Evolutionary conservation across 2,329 filamentous ascomycete species (phyloP), one percentile per base, ranked within the genome.

Genomic region (Aureobasidium sp.): DNA sequence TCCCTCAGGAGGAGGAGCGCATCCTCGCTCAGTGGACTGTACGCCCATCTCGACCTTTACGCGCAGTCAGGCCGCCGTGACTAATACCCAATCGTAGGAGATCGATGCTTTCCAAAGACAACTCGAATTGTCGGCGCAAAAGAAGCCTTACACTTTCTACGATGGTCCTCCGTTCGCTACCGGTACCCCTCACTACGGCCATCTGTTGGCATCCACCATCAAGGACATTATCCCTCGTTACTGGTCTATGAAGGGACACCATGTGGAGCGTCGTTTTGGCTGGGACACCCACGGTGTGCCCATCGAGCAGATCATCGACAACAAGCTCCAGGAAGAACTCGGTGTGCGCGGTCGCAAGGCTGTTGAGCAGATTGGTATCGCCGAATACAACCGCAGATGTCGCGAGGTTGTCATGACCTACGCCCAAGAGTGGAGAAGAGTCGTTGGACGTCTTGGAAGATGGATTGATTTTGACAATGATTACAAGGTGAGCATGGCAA

Each of bases 391-490:
- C 73, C 87, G 84, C 65, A 90, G 96, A 78, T 97, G 93, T 75
- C 84, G 88, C 65, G 86, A 90, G 65, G 96, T 97, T 74, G 93
- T 97, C 68, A 96, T 97, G 90, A 85, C 89, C 70, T 97, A 89
- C 73, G 86, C 91, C 12, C 76, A 81, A 17, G 93, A 97, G 74
- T 97, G 93, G 93, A 85, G 91, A 70, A 79, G 86, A 66, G 96
- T 91, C 29, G 89, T 97, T 69, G 91, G 96, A 71, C 82, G 93
- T 65, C 78, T 97, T 44, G 93, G 93, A 62, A 87, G 93, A 63
- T 97, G 93, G 93, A 94, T 97, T 70, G 93, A 97, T 76, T 97
- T 97, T 69, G 93, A 97, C 76, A 94, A 96, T 69, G 91, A 97
- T 74, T 97, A 96, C 80, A 96, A 96, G 56, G 56, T 60, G 56